Evolutionary conservation across 1,139 yeast genomes (phyloP).

Genomic region (Sugiyamaella neomexicana): DNA sequence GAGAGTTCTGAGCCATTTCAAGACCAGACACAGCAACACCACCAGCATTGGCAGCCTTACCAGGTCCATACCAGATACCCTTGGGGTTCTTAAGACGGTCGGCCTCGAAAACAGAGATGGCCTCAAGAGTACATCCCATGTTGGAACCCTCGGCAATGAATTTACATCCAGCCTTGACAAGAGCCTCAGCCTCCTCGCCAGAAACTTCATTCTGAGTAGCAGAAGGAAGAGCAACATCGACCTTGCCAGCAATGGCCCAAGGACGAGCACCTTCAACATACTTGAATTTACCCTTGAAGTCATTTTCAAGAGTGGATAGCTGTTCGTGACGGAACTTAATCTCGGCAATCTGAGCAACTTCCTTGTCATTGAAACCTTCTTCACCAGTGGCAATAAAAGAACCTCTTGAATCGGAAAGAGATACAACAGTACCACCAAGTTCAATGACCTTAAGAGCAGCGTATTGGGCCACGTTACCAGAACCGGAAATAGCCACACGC

Average conservation of each 20-base stretch:
- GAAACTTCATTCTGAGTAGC: constrained; percentile 98
- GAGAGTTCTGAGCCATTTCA: constrained; percentile 99
- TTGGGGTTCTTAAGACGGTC: constrained; percentile 59
- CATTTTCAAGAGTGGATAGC: constrained; percentile 65
- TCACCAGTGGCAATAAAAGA: constrained; percentile 53
- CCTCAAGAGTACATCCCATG: constrained; percentile 98
- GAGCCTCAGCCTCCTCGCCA: constrained; percentile 94
- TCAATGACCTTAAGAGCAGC: constrained; percentile 97
- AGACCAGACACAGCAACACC: constrained; percentile 99
- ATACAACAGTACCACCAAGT: constrained; percentile 92
- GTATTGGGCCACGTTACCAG: constrained; percentile 98
- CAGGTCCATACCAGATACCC: constrained; percentile 97
- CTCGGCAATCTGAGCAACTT: constrained; percentile 71
- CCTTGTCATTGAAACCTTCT: constrained; percentile 83
- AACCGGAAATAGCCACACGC: constrained; percentile 94
- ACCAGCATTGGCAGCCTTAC: constrained; percentile 99
- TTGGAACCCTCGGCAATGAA: constrained; percentile 98
- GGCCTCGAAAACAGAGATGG: constrained; percentile 90
- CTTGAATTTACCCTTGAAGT: constrained; percentile 53
- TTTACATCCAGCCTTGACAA: constrained; percentile 88
- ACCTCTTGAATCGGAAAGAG: constrained; percentile 94
- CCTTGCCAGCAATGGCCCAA: constrained; percentile 89
- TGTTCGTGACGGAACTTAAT: constrained; percentile 83
- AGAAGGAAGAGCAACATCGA: constrained; percentile 95
- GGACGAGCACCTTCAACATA: constrained; percentile 95